Evolutionary conservation across 2,329 filamentous ascomycete genomes (phyloP), one percentile per base, ranked within the genome.

Genomic region (Penicillium glabrum): DNA sequence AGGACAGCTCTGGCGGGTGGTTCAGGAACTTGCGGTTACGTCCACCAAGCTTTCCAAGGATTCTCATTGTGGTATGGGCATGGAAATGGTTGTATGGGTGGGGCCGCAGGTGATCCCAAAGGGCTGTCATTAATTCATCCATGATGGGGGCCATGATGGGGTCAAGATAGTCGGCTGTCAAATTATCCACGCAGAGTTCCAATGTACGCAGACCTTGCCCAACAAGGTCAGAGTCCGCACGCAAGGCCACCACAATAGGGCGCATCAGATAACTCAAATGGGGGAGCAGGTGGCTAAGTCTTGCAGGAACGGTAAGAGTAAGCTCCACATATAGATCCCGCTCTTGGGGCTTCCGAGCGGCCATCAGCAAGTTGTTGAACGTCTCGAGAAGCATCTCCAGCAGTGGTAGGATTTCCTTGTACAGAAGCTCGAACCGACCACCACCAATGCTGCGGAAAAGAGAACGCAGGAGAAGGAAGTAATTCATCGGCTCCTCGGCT

Each of bases 141-240:
- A 99, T 98, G 26, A 98, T 96, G 0, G 95, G 96, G 2, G 93
- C 91, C 93, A 99, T 99, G 67, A 99, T 98, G 0, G 95, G 96
- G 67, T 99, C 95, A 14, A 99, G 80, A 69, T 99, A 99, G 69
- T 99, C 95, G 0, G 95, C 93, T 0, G 96, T 99, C 0, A 99
- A 83, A 66, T 99, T 99, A 62, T 99, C 95, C 19, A 99, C 95
- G 68, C 95, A 99, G 2, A 99, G 84, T 69, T 99, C 95, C 5
- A 99, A 79, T 0, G 95, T 99, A 27, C 96, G 83, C 7, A 99
- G 80, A 0, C 95, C 95, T 73, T 99, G 96, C 0, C 93, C 93
- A 19, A 99, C 93, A 39, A 99, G 83, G 63, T 99, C 95, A 1
- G 90, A 93, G 14, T 93, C 93, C 19, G 93, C 92, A 55, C 93